These are phyloP conservation scores for Coffea eugenioides DNA, from an alignment of 257 asterid species.

Conservation along the genomic window DNA sequence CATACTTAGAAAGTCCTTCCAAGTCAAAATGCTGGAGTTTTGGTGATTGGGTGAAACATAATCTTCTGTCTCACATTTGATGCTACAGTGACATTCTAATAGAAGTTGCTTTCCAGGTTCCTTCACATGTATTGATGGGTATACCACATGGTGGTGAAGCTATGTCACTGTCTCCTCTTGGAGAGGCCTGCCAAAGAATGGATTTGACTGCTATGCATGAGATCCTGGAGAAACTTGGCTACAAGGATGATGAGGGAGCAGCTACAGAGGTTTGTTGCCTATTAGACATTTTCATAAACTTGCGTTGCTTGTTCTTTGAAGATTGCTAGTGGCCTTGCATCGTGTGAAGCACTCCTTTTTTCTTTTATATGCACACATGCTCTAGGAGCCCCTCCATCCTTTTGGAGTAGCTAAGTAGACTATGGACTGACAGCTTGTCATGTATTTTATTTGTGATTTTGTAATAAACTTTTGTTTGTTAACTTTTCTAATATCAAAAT, in stretches of 20 bases:
- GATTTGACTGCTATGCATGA: constrained; percentile 90
- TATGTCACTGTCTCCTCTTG: constrained; percentile 65
- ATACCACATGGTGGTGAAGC: constrained; percentile 53
- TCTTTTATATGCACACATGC: background rate
- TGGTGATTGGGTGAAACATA: background rate
- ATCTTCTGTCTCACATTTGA: background rate
- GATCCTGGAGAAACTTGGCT: constrained; percentile 70
- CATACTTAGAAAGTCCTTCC: background rate
- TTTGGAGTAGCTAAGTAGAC: background rate
- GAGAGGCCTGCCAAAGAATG: constrained; percentile 94
- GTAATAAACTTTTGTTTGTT: background rate
- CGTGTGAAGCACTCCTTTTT: background rate
- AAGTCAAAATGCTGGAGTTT: background rate
- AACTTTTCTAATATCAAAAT: background rate
- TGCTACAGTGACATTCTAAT: constrained; percentile 9
- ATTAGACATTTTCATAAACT: background rate
- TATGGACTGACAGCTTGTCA: background rate
- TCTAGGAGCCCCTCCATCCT: background rate
- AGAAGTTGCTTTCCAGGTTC: constrained; percentile 49
- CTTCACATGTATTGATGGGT: constrained; percentile 77
- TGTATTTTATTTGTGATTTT: background rate
- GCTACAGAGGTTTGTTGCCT: constrained; percentile 66
- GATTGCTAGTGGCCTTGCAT: background rate
- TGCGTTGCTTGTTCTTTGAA: background rate
- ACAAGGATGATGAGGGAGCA: constrained; percentile 90